Evolutionary conservation across 2,329 filamentous ascomycete species (phyloP).

Genomic region (Talaromyces rugulosus): DNA sequence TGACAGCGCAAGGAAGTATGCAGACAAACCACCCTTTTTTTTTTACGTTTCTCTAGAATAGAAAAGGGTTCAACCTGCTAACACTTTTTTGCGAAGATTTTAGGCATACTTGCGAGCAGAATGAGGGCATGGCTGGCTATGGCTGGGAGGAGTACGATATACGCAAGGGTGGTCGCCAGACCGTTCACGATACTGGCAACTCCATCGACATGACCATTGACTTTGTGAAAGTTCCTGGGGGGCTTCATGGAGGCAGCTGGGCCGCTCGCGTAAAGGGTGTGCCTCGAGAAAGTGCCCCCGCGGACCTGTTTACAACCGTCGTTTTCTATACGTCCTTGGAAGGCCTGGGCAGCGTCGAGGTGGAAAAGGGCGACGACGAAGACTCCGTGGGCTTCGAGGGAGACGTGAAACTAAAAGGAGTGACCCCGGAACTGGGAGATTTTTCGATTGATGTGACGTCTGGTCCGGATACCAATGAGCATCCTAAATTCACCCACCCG

Average conservation of each 20-base stretch:
- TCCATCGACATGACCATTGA: constrained; percentile 85
- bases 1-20: constrained; percentile 70
- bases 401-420: constrained; percentile 66
- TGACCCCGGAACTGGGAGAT: constrained; percentile 66
- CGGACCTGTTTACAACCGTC: constrained; percentile 68
- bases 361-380: constrained; percentile 49
- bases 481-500: constrained; percentile 56
- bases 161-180: constrained; percentile 78
- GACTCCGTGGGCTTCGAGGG: constrained; percentile 49
- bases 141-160: constrained; percentile 98
- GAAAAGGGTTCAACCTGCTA: not conserved
- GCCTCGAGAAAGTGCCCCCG: constrained; percentile 64
- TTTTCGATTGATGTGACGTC: constrained; percentile 76
- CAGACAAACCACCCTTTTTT: constrained; percentile 13
- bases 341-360: constrained; percentile 63
- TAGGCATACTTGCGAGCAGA: constrained; percentile 92
- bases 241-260: constrained; percentile 84
- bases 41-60: not conserved
- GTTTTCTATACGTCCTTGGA: constrained; percentile 82
- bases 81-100: constrained; percentile 52
- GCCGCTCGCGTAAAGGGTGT: constrained; percentile 80
- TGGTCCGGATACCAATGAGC: constrained; percentile 60
- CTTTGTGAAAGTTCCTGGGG: constrained; percentile 89
- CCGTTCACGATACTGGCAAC: constrained; percentile 86
- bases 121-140: constrained; percentile 90